phyloP scores from a whole-genome alignment of 768 basidiomycete species.

The Boletus huronensis region DNA sequence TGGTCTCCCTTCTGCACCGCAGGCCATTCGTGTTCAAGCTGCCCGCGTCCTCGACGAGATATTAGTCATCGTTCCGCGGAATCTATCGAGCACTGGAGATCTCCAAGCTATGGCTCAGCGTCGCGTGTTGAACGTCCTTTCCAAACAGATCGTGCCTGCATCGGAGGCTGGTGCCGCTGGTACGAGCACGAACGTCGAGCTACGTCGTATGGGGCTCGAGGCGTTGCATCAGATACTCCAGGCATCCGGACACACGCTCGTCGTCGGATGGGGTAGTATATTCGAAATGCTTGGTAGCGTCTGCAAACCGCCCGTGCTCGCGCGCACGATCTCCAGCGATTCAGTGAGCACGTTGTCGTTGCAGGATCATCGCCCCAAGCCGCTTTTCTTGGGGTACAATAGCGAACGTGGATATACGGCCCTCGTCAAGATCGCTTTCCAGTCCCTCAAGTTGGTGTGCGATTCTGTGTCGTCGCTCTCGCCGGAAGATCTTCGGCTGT shows the following conservation, averaged over 20 bases:
- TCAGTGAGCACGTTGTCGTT: constrained; percentile 42
- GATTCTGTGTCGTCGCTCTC: constrained; percentile 85
- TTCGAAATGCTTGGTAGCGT: constrained; percentile 91
- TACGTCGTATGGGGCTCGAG: constrained; percentile 85
- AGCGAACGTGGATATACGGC: constrained; percentile 68
- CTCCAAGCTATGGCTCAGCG: constrained; percentile 70
- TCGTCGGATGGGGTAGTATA: constrained; percentile 90
- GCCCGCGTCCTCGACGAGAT: constrained; percentile 85
- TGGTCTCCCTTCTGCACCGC: constrained; percentile 64
- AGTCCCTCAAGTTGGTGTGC: constrained; percentile 89
- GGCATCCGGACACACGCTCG: constrained; percentile 84
- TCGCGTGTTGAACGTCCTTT: constrained; percentile 81
- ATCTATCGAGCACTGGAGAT: constrained; percentile 56
- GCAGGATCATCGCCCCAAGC: constrained; percentile 37
- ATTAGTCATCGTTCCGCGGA: constrained; percentile 71
- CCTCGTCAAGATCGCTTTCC: constrained; percentile 90
- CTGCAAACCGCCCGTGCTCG: constrained; percentile 53
- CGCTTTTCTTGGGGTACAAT: constrained; percentile 52
- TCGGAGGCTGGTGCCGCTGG: constrained; percentile 40
- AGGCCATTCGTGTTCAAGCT: constrained; percentile 81
- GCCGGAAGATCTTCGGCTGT: constrained; percentile 76
- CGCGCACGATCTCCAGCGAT: constrained; percentile 38
- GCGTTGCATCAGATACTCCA: constrained; percentile 89
- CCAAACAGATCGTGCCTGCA: constrained; percentile 64
- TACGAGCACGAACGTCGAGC: constrained; percentile 58